Percentiles rank a stretch among this genome's conserved stretches.
Evolutionary conservation across 768 basidiomycete species (phyloP).

Genomic region (Vararia minispora): DNA sequence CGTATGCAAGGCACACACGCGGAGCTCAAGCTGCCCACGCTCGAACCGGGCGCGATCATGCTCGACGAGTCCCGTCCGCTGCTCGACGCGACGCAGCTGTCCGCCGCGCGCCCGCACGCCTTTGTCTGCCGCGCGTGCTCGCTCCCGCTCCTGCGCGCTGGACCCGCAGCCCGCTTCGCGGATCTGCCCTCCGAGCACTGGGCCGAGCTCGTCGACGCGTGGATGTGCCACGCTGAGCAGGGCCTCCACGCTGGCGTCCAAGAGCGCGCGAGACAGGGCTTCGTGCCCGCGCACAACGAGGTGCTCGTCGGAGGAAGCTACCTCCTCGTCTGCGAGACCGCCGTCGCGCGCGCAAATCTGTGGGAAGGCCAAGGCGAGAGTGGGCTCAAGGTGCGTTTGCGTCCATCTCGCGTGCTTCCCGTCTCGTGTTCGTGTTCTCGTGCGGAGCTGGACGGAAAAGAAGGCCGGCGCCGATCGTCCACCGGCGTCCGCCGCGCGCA

Average conservation of each 20-base stretch:
- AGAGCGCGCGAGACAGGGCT: constrained; percentile 46
- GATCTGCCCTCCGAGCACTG: constrained; percentile 95
- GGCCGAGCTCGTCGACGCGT: constrained; percentile 94
- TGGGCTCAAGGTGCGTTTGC: constrained; percentile 43
- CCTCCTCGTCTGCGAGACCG: constrained; percentile 59
- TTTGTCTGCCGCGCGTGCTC: constrained; percentile 78
- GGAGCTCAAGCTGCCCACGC: constrained; percentile 52
- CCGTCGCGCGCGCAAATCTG: constrained; percentile 42
- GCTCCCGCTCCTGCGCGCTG: constrained; percentile 48
- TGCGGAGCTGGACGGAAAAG: constrained; percentile 92
- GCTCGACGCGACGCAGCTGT: constrained; percentile 62
- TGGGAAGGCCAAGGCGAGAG: constrained; percentile 26
- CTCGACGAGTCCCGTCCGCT: constrained; percentile 31
- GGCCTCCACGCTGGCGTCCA: constrained; percentile 61
- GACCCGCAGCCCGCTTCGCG: constrained; percentile 44
- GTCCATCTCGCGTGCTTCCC: constrained; percentile 9
- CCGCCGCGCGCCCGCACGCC: constrained; percentile 39
- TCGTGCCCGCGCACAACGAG: constrained; percentile 67
- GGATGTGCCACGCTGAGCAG: constrained; percentile 97
- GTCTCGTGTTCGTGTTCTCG: constrained; percentile 3
- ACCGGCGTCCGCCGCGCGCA: constrained; percentile 46
- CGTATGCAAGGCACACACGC: constrained; percentile 44
- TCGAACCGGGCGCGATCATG: constrained; percentile 16
- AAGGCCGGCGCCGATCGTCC: constrained; percentile 65
- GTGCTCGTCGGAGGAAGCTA: constrained; percentile 89